A percentile compares a stretch with the other conserved stretches of the same genome.
phyloP scores from a whole-genome alignment of 495 filamentous ascomycete species.

The Xylaria bambusicola region DNA sequence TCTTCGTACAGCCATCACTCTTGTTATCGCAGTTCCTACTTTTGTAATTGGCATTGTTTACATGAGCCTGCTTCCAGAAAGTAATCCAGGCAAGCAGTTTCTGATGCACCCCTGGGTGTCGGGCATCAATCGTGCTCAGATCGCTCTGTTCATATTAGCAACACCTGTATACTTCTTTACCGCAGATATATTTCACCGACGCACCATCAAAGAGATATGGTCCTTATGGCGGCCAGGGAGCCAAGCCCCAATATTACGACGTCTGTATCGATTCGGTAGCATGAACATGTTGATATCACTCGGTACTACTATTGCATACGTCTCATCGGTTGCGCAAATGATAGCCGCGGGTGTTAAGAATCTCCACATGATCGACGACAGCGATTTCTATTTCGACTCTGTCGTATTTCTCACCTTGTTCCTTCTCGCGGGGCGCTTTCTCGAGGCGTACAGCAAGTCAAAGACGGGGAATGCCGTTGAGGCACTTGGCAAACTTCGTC shows the following conservation, averaged over 20 bases:
- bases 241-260: conserved; percentile 67
- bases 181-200: conserved; percentile 81
- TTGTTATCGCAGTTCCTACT: conserved; percentile 78
- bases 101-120: conserved; percentile 73
- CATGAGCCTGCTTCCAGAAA: conserved; percentile 73
- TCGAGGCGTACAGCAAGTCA: conserved; percentile 92
- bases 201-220: conserved; percentile 76
- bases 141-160: conserved; percentile 81
- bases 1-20: conserved; percentile 66
- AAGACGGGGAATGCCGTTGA: conserved; percentile 88
- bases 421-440: conserved; percentile 72
- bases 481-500: conserved; percentile 74
- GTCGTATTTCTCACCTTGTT: conserved; percentile 94
- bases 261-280: conserved; percentile 92
- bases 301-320: conserved; percentile 86
- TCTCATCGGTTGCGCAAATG: conserved; percentile 79
- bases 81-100: conserved; percentile 58
- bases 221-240: conserved; percentile 82
- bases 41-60: conserved; percentile 89
- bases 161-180: conserved; percentile 90
- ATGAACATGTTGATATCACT: conserved; percentile 94
- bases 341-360: conserved; percentile 62
- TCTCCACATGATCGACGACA: conserved; percentile 42
- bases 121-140: conserved; percentile 74
- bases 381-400: conserved; percentile 85